These are phyloP conservation scores for Leccinellum rugosiceps DNA, from an alignment of 768 basidiomycete genomes.

Conservation along the genomic window DNA sequence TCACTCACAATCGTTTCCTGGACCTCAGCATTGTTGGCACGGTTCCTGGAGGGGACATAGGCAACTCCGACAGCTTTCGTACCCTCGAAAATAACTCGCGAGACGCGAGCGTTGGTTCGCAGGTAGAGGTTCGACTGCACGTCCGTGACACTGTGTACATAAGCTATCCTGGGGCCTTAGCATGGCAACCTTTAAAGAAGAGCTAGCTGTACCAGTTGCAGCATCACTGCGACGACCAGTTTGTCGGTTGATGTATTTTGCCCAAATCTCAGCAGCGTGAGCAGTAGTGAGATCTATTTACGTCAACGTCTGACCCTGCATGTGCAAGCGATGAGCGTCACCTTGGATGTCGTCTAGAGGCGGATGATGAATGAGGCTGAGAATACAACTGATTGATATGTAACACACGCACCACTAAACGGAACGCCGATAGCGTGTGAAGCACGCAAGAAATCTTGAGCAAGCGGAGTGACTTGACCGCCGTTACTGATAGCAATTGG, in stretches of 20 bases:
- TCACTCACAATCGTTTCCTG: constrained; percentile 52
- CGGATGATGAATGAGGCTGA: not conserved
- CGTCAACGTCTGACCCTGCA: not conserved
- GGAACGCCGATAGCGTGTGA: constrained; percentile 59
- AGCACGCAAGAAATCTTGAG: constrained; percentile 68
- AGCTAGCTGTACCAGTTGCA: constrained; percentile 48
- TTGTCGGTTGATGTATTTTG: constrained; percentile 73
- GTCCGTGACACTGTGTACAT: constrained; percentile 71
- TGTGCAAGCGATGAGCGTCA: constrained; percentile 5
- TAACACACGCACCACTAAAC: constrained; percentile 50
- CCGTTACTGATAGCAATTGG: constrained; percentile 75
- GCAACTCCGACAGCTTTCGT: constrained; percentile 70
- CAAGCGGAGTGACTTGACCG: constrained; percentile 58
- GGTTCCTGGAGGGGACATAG: constrained; percentile 62
- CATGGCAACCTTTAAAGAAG: not conserved
- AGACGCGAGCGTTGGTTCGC: constrained; percentile 63
- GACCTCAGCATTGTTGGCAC: constrained; percentile 47
- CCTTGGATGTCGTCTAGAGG: constrained; percentile 61
- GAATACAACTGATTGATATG: not conserved
- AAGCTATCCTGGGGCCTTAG: constrained; percentile 37
- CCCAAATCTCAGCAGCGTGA: constrained; percentile 70
- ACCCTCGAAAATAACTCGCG: constrained; percentile 70
- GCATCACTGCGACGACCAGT: constrained; percentile 72
- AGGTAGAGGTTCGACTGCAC: constrained; percentile 64
- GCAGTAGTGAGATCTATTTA: constrained; percentile 50